Base-by-base conservation (phyloP, 1,284 basidiomycete genomes). In the Chalciporus sp. region DNA sequence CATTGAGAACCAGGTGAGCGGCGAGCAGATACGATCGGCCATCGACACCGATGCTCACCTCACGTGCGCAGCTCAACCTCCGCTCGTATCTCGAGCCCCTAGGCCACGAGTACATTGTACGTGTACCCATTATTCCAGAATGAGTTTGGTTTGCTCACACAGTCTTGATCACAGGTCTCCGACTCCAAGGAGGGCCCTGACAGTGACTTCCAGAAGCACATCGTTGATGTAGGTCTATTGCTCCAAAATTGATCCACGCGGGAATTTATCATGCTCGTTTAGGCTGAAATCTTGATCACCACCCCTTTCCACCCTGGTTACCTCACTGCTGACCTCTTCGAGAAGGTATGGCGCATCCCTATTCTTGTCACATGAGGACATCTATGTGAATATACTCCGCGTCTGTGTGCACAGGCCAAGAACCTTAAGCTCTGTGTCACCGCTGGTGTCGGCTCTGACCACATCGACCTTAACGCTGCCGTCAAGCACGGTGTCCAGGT, bases 251-350 rank as follows among this genome's bases (percentile, higher is more conserved):
- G 33, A 49, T 42, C 3, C 46, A 20, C 29, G n/a, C 49, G 17
- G 35, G 10, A 42, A 42, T 60, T 61, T n/a, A 63, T 43, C 23
- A 7, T 44, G 12, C 39, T 44, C 53, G 42, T 51, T 46, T 49
- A 83, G 84, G 83, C 85, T 42, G 88, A 90, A 69, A 79, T 91
- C 54, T 71, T 90, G 64, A 92, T 95, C 73, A 95, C 93, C 16
- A 97, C 94, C 0, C 94, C 95, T 10, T 98, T 94, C 86, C 90
- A 93, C 71, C 92, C 92, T 45, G 94, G 87, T 59, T 96, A 97
- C 75, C 83, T 95, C 56, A 95, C 92, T 7, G 80, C 76, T 39
- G 92, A 95, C 9, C 76, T 95, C 57, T 75, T 96, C 61, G 80
- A 80, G 41, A 85, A 85, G 75, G 83, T 79, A 61, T 37, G 61